Conservation (phyloP, 2,329 filamentous ascomycete genomes). For the Penicillium rolfsii region DNA sequence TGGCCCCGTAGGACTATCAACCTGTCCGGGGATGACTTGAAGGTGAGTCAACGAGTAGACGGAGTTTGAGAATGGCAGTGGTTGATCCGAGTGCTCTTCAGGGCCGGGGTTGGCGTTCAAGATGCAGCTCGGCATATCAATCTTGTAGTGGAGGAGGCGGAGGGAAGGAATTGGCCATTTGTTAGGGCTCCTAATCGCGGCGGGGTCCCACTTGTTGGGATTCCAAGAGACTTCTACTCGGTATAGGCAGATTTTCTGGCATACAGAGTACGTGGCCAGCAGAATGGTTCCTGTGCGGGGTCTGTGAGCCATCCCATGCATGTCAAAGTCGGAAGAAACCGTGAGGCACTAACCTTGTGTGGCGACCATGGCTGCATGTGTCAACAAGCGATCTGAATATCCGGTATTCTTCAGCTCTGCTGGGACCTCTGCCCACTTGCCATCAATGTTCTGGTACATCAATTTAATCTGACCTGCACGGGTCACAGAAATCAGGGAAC, state of each 20-base stretch:
- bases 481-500: conserved; percentile 76
- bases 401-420: conserved; percentile 75
- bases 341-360: conserved; percentile 64
- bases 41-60: conserved; percentile 71
- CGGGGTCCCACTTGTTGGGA: conserved; percentile 57
- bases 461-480: conserved; percentile 73
- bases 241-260: conserved; percentile 73
- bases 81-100: conserved; percentile 31
- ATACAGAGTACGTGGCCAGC: conserved; percentile 53
- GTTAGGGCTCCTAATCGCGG: conserved; percentile 35
- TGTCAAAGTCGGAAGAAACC: conserved; percentile 16
- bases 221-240: conserved; percentile 77
- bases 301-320: conserved; percentile 11
- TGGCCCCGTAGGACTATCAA: conserved; percentile 61
- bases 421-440: conserved; percentile 70
- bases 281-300: conserved; percentile 37
- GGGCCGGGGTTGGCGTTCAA: conserved; percentile 31
- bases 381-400: conserved; percentile 74
- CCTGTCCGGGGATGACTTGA: conserved; percentile 69
- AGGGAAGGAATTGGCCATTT: conserved; percentile 43
- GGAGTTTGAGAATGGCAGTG: conserved; percentile 33
- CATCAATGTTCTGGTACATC: conserved; percentile 75
- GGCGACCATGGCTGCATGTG: conserved; percentile 74
- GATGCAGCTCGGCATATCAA: conserved; percentile 40
- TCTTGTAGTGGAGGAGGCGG: conserved; percentile 43